Evolutionary conservation across 345 rosid species (phyloP), one percentile per base, ranked within the genome.

Genomic region (Pugionium dolabratum): DNA sequence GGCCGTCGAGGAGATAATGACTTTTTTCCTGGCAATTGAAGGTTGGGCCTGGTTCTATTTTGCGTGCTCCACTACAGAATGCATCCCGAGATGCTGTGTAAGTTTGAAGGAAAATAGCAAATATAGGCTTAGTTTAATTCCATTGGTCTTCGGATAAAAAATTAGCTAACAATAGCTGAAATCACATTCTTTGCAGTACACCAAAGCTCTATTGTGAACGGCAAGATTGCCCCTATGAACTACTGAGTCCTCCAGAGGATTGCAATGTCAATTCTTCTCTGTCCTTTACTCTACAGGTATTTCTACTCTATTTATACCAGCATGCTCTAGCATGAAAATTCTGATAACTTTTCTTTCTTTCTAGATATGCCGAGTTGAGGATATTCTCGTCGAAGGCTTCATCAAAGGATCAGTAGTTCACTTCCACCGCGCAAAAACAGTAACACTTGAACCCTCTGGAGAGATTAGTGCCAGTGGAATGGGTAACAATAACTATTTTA

Each of bases 361-460:
- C 49, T 51, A 95, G 99, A 84, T 95, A 58, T 95, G 99, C 71
- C 93, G 98, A 40, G 99, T 95, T 78, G 99, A 95, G 79, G 98
- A 95, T 80, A 84, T 95, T 54, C 62, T 80, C 33, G 86, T 95
- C 1, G 93, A 84, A 75, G 99, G 99, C 72, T 83, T 76, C 44
- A 77, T 91, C 55, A 81, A 84, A 84, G 99, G 99, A 75, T 95
- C 99, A 70, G 90, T 95, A 64, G 86, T 95, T 69, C 93, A 95
- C 82, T 95, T 95, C 76, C 98, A 91, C 69, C 88, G 97, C 28
- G 91, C 99, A 46, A 91, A 93, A 81, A 82, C 91, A 36, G 78
- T 95, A 73, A 72, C 87, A 39, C 85, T 95, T 60, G 76, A 73
- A 62, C 74, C 96, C 64, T 83, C 90, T 67, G 98, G 99, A 75